Conservation (phyloP, 129 eudicot genomes). For the Erigeron canadensis region DNA sequence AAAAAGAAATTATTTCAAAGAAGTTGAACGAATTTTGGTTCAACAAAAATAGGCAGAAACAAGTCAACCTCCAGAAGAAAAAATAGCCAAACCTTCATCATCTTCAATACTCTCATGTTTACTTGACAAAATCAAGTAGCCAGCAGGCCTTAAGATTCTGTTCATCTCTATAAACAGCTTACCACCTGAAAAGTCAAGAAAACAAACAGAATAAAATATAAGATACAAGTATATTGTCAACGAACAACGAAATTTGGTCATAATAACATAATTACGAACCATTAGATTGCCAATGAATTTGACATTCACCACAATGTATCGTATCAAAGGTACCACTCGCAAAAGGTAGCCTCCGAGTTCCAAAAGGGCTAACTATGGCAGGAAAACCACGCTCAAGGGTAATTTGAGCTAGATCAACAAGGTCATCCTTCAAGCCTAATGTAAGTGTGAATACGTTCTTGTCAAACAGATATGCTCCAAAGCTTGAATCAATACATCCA, state of each 20-base stretch:
- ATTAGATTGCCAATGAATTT: constrained; percentile 77
- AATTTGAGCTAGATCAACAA: constrained; percentile 83
- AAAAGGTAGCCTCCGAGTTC: constrained; percentile 75
- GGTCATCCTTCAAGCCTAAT: constrained; percentile 86
- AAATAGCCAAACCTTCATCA: constrained; percentile 71
- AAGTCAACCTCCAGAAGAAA: neutral
- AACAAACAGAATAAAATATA: neutral
- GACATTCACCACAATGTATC: constrained; percentile 91
- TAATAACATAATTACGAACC: constrained; percentile 42
- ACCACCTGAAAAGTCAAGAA: constrained; percentile 53
- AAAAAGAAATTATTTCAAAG: neutral
- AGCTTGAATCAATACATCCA: constrained; percentile 86
- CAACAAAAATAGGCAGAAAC: constrained; percentile 7
- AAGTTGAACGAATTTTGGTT: neutral
- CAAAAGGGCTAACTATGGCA: constrained; percentile 70
- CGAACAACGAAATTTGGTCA: neutral
- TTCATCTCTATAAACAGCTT: constrained; percentile 83
- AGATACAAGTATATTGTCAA: neutral
- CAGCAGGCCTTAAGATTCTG: constrained; percentile 89
- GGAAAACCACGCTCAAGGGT: constrained; percentile 98
- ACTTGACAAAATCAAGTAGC: constrained; percentile 79
- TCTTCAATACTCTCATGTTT: constrained; percentile 80
- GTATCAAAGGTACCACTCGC: constrained; percentile 95
- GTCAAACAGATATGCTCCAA: constrained; percentile 64
- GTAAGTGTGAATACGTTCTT: constrained; percentile 70